Conservation (phyloP, 345 rosid species). For the Conringia planisiliqua region DNA sequence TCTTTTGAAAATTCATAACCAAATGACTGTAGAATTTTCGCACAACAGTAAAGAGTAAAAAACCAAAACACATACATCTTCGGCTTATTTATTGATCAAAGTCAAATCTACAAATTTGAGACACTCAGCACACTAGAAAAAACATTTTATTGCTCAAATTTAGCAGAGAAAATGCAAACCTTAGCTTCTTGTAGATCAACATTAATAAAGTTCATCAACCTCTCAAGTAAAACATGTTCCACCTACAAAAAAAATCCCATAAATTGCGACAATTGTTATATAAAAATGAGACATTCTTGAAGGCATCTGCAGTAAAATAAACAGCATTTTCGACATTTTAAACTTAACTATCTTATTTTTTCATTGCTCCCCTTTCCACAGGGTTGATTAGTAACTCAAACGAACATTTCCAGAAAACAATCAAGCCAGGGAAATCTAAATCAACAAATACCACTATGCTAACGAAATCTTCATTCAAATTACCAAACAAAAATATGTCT, state of each 20-base stretch:
- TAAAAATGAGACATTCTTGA: background rate
- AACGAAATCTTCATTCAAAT: background rate
- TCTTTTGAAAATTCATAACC: background rate
- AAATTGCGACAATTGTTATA: conserved; percentile 2
- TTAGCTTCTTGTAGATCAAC: conserved; percentile 75
- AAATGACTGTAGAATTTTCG: background rate
- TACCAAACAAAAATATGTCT: background rate
- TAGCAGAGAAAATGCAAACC: conserved; percentile 40
- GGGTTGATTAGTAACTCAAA: background rate
- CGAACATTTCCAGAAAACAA: background rate
- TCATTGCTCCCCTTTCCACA: background rate
- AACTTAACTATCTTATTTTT: background rate
- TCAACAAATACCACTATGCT: background rate
- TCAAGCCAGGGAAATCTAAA: background rate
- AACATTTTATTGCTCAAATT: background rate
- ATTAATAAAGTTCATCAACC: conserved; percentile 58
- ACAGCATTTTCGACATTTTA: background rate
- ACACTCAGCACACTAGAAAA: background rate
- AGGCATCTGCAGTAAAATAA: background rate
- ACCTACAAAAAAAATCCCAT: conserved; percentile 42
- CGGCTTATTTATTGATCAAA: background rate
- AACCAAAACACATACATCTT: background rate
- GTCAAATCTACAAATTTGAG: background rate
- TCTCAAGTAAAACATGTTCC: conserved; percentile 78
- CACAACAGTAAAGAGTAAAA: background rate